Evolutionary conservation across 192 early-diverging fungal genomes (phyloP), one percentile per base, ranked within the genome.

Genomic region (Phycomyces nitens): DNA sequence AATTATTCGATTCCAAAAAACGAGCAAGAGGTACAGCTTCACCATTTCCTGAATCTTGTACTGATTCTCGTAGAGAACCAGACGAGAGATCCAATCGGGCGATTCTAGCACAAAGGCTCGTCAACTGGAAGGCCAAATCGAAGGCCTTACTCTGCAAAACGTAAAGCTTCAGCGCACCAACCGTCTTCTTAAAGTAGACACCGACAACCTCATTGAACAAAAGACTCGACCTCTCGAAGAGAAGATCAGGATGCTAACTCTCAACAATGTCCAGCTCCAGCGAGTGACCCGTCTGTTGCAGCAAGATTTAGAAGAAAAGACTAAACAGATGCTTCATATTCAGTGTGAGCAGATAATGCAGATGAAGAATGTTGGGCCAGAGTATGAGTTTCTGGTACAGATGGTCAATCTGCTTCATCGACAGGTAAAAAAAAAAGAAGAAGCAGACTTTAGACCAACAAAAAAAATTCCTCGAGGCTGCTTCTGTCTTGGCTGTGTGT

Each of bases 321-420:
- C 47, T 5, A 54, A 16, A 4, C 40, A 75, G 38, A 44, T 75
- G 22, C 52, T 63, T 47, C 20, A 24, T 5, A 41, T 59, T 41
- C 56, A 67, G 41, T 39, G 60, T 21, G 69, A 76, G 12, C 64
- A 66, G 41, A 62, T 76, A 15, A 38, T 60, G 21, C 40, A 60
- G 20, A 70, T 76, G 65, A 70, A 71, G 51, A 55, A 54, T 5
- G 68, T 71, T 20, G 74, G 74, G 21, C 74, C 74, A 23, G 74
- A 76, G 40, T 76, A 76, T 56, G 74, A 76, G 50, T 76, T 71
- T 56, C 53, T 76, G 22, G 74, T 76, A 41, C 74, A 76, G 71
- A 71, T 70, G 68, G 56, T 76, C 11, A 76, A 76, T 43, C 16
- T 76, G 40, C 62, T 76, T 44, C 74, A 76, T 22, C 65, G 69